A percentile compares a stretch with the other conserved stretches of the same genome.
These are phyloP conservation scores for Chaetomium fimeti DNA, from an alignment of 495 filamentous ascomycete genomes.

Conservation along the genomic window DNA sequence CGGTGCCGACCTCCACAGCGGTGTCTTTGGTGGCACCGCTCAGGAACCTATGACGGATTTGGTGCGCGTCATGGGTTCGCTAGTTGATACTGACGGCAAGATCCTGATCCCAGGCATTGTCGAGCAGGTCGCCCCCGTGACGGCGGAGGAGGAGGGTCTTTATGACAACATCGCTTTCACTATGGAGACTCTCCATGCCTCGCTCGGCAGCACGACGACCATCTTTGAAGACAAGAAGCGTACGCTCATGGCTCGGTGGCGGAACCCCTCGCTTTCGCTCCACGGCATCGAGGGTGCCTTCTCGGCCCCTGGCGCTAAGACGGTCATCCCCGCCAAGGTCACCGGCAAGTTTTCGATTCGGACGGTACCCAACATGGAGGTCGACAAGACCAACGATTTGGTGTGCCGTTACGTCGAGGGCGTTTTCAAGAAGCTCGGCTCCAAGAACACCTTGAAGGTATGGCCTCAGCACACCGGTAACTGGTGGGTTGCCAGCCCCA, in stretches of 20 bases:
- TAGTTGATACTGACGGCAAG: conserved; percentile 86
- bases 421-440: conserved; percentile 75
- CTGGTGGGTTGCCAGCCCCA: conserved; percentile 97
- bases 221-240: conserved; percentile 81
- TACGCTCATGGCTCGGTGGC: conserved; percentile 93
- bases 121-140: conserved; percentile 86
- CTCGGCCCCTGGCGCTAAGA: conserved; percentile 91
- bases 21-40: conserved; percentile 92
- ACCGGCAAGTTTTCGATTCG: conserved; percentile 97
- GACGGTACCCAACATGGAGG: conserved; percentile 97
- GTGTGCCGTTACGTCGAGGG: conserved; percentile 78
- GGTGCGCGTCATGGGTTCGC: conserved; percentile 70
- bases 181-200: conserved; percentile 91
- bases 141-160: conserved; percentile 77
- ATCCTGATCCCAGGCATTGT: conserved; percentile 86
- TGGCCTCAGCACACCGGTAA: conserved; percentile 84
- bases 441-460: conserved; percentile 86
- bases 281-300: conserved; percentile 97
- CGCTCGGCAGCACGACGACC: conserved; percentile 79
- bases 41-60: conserved; percentile 99
- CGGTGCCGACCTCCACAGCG: conserved; percentile 90
- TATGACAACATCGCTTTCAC: conserved; percentile 87
- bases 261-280: conserved; percentile 89
- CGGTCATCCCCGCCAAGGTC: conserved; percentile 96
- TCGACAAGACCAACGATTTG: conserved; percentile 75